phyloP scores from a whole-genome alignment of 768 basidiomycete species.

The Rhizopogon vesiculosus region DNA sequence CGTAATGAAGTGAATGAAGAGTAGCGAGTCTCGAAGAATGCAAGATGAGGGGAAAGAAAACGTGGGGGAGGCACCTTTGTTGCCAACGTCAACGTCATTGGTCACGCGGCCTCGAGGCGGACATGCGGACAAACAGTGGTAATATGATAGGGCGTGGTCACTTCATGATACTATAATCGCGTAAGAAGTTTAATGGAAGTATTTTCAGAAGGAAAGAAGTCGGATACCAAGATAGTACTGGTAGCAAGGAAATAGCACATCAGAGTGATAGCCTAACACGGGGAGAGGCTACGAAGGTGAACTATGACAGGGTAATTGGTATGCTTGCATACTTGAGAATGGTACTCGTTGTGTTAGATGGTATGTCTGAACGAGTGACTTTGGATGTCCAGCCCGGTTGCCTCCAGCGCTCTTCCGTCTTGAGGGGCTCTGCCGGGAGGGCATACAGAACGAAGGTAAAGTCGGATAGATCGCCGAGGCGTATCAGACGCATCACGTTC shows the following conservation, averaged over 20 bases:
- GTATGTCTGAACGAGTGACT: background rate
- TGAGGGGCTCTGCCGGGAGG: constrained; percentile 16
- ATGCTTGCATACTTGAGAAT: background rate
- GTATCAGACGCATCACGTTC: constrained; percentile 48
- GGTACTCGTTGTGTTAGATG: background rate
- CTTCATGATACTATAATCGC: too few relatives aligned
- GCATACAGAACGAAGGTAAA: constrained; percentile 43
- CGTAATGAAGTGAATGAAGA: background rate
- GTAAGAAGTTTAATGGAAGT: background rate
- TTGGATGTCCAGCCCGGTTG: constrained; percentile 18
- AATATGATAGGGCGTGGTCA: too few relatives aligned
- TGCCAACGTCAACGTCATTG: background rate
- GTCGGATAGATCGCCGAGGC: constrained; percentile 37
- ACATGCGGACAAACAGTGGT: background rate
- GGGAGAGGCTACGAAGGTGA: background rate
- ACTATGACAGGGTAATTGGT: constrained; percentile 1
- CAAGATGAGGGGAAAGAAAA: background rate
- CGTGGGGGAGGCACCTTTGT: background rate
- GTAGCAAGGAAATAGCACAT: background rate
- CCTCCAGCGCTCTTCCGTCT: constrained; percentile 14
- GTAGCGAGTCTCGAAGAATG: background rate
- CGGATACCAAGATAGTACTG: background rate
- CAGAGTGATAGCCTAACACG: background rate
- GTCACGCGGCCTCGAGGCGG: background rate
- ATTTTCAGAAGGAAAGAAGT: background rate